A percentile compares a stretch with the other conserved stretches of the same genome.
These are phyloP conservation scores for Candida sp. DNA, from an alignment of 1,139 yeast genomes.

Conservation along the genomic window DNA sequence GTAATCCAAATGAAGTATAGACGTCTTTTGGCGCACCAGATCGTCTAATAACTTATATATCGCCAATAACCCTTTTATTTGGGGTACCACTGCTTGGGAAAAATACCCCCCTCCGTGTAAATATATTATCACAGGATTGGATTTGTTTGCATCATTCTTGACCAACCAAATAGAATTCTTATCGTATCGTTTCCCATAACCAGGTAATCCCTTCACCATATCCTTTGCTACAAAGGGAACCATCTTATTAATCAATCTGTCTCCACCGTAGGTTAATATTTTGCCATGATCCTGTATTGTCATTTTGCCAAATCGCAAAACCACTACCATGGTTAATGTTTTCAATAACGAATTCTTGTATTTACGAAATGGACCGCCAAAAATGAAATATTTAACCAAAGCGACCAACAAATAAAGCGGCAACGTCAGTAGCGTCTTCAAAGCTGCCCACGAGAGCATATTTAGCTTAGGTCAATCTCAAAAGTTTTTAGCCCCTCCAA, in stretches of 20 bases:
- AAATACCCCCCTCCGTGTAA: conserved; percentile 46
- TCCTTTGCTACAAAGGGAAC: background rate
- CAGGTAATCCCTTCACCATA: conserved; percentile 14
- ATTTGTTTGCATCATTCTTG: conserved; percentile 20
- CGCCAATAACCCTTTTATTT: conserved; percentile 27
- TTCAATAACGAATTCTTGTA: background rate
- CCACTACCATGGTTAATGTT: background rate
- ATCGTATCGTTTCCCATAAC: conserved; percentile 32
- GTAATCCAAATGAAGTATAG: conserved; percentile 38
- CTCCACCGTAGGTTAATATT: background rate
- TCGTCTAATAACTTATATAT: conserved; percentile 27
- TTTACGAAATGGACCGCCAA: conserved; percentile 1
- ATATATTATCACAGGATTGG: conserved; percentile 32
- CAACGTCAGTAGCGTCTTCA: background rate
- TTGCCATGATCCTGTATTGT: background rate
- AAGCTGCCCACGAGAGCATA: background rate
- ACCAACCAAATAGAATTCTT: conserved; percentile 36
- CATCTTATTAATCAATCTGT: background rate
- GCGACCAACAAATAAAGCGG: conserved; percentile 8
- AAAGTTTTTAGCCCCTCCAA: background rate
- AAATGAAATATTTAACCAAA: background rate
- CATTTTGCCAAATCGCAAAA: background rate
- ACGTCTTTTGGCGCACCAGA: conserved; percentile 19
- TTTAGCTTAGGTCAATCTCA: background rate
- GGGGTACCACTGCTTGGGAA: conserved; percentile 30